phyloP scores from a whole-genome alignment of 164 flowering plant species.

The Aristolochia fimbriata region DNA sequence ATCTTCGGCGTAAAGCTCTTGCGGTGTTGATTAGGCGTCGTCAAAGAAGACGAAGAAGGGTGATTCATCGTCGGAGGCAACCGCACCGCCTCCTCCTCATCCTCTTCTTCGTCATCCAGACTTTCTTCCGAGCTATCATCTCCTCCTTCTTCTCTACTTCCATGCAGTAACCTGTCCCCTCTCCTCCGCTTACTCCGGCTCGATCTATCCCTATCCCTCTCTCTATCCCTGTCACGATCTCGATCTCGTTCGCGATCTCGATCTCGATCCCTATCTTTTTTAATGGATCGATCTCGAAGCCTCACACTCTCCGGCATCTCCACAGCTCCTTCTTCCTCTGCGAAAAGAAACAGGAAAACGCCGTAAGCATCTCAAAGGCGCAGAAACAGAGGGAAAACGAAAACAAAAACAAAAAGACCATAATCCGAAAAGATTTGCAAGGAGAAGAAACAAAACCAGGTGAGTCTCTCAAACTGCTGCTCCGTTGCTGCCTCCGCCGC shows the following conservation, averaged over 20 bases:
- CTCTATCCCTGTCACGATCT: conserved; percentile 35
- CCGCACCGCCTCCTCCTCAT: conserved; percentile 54
- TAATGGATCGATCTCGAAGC: conserved; percentile 41
- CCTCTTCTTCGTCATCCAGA: conserved; percentile 68
- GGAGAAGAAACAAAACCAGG: conserved; percentile 42
- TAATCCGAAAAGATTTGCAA: conserved; percentile 3
- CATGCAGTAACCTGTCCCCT: conserved; percentile 38
- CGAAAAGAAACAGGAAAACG: conserved; percentile 7
- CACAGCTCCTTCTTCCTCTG: conserved; percentile 76
- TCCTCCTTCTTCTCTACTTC: conserved; percentile 51
- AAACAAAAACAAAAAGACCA: not conserved
- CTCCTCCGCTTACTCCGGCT: conserved; percentile 65
- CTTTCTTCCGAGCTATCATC: conserved; percentile 80
- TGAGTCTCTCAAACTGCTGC: conserved; percentile 65
- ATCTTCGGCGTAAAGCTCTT: conserved; percentile 58
- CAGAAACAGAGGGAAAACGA: not conserved
- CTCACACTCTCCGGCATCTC: conserved; percentile 75
- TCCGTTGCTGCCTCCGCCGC: conserved; percentile 65
- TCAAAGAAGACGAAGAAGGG: conserved; percentile 10
- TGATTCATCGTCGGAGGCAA: conserved; percentile 35
- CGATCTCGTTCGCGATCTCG: conserved; percentile 26
- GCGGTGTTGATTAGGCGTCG: conserved; percentile 28
- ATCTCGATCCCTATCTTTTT: conserved; percentile 46
- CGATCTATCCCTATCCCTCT: conserved; percentile 45
- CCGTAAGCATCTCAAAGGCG: conserved; percentile 7